Evolutionary conservation across 2,329 filamentous ascomycete species (phyloP).

Genomic region (Colletotrichum sp.): DNA sequence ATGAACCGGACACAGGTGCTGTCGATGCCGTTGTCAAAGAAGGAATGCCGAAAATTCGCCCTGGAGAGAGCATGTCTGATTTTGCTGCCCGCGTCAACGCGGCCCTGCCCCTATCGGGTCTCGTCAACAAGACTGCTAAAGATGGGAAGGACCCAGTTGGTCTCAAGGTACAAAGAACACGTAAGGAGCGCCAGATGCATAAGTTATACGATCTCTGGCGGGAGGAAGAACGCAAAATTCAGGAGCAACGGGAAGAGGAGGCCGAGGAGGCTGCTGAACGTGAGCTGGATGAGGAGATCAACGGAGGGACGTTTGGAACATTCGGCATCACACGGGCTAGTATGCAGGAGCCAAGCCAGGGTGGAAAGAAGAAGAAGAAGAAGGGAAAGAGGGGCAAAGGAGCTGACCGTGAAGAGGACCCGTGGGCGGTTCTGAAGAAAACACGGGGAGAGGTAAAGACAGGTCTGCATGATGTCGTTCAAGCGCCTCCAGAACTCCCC

Average conservation of each 20-base stretch:
- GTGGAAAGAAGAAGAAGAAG: slow-evolving; percentile 49
- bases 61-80: slow-evolving; percentile 82
- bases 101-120: slow-evolving; percentile 75
- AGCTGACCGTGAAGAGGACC: slow-evolving; percentile 67
- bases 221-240: slow-evolving; percentile 67
- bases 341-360: slow-evolving; percentile 43
- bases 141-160: slow-evolving; percentile 68
- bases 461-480: slow-evolving; percentile 65
- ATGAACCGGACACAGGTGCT: slow-evolving; percentile 14
- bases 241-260: slow-evolving; percentile 70
- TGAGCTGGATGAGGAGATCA: slow-evolving; percentile 65
- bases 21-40: slow-evolving; percentile 25
- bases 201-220: slow-evolving; percentile 81
- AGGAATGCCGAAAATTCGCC: slow-evolving; percentile 72
- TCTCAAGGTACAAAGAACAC: slow-evolving; percentile 73
- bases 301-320: slow-evolving; percentile 44
- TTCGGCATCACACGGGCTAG: slow-evolving; percentile 38
- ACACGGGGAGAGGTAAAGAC: slow-evolving; percentile 63
- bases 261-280: slow-evolving; percentile 67
- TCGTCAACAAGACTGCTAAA: slow-evolving; percentile 67
- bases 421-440: slow-evolving; percentile 77
- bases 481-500: slow-evolving; percentile 77
- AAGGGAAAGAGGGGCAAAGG: slow-evolving; percentile 44
- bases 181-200: slow-evolving; percentile 84
- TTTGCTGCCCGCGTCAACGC: slow-evolving; percentile 86